Evolutionary conservation across 2,329 filamentous ascomycete genomes (phyloP), one percentile per base, ranked within the genome.

Genomic region (Botryosphaeria dothidea): DNA sequence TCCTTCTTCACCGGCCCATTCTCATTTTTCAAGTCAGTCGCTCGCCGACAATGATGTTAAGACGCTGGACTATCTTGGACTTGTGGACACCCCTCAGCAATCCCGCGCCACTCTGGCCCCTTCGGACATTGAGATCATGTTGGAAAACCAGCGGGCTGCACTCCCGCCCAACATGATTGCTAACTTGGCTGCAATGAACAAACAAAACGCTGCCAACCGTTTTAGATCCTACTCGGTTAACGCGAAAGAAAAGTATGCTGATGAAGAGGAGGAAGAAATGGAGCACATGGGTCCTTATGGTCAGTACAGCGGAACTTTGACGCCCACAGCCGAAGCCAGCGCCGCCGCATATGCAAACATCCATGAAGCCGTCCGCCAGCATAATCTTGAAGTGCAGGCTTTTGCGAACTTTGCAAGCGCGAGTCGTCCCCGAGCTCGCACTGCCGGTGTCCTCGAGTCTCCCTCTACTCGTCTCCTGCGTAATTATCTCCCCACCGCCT

Each of bases 181-280:
- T 49, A 76, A 91, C 72, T 82, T 94, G 67, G 88, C 89, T 67
- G 90, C 92, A 74, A 86, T 92, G 69, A 90, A 89, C 68, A 91
- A 87, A 74, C 91, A 77, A 48, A 91, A 87, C 74, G 91, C 76
- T 48, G 85, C 90, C 49, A 98, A 91, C 76, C 88, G 95, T 61
- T 96, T 98, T 83, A 89, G 95, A 52, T 99, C 95, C 1, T 98
- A 97, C 78, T 99, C 95, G 0, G 95, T 99, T 69, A 99, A 99
- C 78, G 96, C 96, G 64, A 97, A 96, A 79, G 94, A 98, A 76
- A 96, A 95, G 77, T 98, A 98, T 72, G 93, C 91, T 2, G 92
- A 96, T 71, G 93, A 96, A 61, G 90, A 93, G 27, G 90, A 93
- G 66, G 89, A 92, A 17, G 92, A 91, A 66, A 77, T 88, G 85